phyloP scores from a whole-genome alignment of 2,329 filamentous ascomycete species.

The Lachnellula suecica region DNA sequence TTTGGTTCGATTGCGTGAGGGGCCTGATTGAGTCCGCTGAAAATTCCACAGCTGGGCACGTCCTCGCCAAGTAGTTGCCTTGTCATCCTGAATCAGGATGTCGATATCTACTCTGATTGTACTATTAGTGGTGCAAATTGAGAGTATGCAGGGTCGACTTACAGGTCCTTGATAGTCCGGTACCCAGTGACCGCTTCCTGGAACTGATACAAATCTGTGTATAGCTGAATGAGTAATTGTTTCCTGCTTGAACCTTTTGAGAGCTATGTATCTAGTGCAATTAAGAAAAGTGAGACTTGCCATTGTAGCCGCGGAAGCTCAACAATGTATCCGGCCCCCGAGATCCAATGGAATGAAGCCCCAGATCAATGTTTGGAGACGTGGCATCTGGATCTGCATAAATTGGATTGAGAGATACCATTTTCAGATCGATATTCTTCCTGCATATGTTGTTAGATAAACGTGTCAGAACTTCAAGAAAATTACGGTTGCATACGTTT shows the following conservation, averaged over 20 bases:
- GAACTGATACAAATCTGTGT: not conserved
- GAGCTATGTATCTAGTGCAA: too few relatives aligned
- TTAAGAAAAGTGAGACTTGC: not conserved
- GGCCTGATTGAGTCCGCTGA: not conserved
- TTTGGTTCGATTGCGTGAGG: not conserved
- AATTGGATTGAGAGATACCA: conserved; percentile 3
- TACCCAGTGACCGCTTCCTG: conserved; percentile 8
- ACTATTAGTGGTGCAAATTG: not conserved
- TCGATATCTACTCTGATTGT: not conserved
- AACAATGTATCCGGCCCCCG: conserved; percentile 2
- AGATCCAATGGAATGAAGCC: conserved; percentile 1
- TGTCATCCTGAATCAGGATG: not conserved
- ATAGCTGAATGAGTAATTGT: not conserved
- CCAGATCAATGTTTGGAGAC: conserved; percentile 1
- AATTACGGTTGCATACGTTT: not conserved
- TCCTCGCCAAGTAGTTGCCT: conserved; percentile 2
- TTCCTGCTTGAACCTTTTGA: too few relatives aligned
- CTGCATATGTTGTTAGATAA: not conserved
- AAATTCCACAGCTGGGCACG: conserved; percentile 6
- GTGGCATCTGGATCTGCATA: conserved; percentile 3
- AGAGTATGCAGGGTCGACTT: not conserved
- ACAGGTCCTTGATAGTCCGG: not conserved
- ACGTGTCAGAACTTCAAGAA: not conserved
- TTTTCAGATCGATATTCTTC: conserved; percentile 1
- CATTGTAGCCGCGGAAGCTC: not conserved